A percentile compares a stretch with the other conserved stretches of the same genome.
Evolutionary conservation across 805 yeast species (phyloP).

Genomic region (Ogataea paradorogensis): DNA sequence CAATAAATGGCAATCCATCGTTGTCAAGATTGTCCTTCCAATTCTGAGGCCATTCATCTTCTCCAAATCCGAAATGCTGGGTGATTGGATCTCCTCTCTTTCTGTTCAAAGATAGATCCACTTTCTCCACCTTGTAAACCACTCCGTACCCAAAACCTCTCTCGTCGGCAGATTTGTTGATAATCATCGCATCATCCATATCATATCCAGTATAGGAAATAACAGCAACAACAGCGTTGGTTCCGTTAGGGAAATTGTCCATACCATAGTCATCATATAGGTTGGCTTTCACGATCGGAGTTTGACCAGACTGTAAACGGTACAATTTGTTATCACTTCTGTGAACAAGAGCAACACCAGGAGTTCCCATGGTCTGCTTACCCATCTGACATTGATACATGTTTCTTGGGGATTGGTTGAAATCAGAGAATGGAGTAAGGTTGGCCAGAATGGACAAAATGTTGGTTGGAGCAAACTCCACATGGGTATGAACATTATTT

Average conservation of each 20-base stretch:
- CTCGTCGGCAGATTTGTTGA: slow-evolving; percentile 95
- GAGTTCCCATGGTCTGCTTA: slow-evolving; percentile 99
- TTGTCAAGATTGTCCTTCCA: slow-evolving; percentile 87
- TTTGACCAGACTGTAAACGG: slow-evolving; percentile 91
- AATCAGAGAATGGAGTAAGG: slow-evolving; percentile 96
- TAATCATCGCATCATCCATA: slow-evolving; percentile 99
- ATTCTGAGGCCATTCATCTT: slow-evolving; percentile 85
- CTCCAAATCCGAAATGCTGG: slow-evolving; percentile 92
- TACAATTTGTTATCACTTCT: slow-evolving; percentile 94
- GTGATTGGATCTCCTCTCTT: slow-evolving; percentile 92
- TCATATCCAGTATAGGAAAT: slow-evolving; percentile 98
- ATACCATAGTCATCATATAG: slow-evolving; percentile 94
- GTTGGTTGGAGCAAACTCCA: slow-evolving; percentile 92
- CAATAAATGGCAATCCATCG: slow-evolving; percentile 91
- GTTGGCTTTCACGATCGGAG: slow-evolving; percentile 93
- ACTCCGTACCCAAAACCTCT: slow-evolving; percentile 98
- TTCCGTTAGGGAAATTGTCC: slow-evolving; percentile 98
- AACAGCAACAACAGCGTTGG: slow-evolving; percentile 97
- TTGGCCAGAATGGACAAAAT: slow-evolving; percentile 93
- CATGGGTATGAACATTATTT: slow-evolving; percentile 80
- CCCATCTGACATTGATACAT: slow-evolving; percentile 99
- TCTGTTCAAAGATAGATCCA: slow-evolving; percentile 74
- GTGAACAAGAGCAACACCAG: slow-evolving; percentile 91
- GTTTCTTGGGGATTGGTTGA: slow-evolving; percentile 98
- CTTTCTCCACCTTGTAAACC: slow-evolving; percentile 89